Evolutionary conservation across 257 asterid species (phyloP).

Genomic region (Solanum virginianum): DNA sequence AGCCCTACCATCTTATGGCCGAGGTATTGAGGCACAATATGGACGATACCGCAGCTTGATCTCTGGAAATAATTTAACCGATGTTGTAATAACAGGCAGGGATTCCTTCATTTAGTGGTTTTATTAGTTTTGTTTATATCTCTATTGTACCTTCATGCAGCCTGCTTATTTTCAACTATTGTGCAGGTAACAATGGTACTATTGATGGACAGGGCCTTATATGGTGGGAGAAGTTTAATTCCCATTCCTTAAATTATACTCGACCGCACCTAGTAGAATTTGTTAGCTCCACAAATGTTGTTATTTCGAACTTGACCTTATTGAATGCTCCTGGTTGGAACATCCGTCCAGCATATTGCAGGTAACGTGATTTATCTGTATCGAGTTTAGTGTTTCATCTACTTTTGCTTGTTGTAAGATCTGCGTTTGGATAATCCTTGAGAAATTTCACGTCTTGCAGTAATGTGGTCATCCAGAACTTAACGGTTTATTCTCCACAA

Average conservation of each 20-base stretch:
- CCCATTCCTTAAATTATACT: conserved; percentile 66
- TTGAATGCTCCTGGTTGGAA: conserved; percentile 89
- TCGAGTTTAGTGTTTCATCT: neutral
- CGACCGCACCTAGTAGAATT: conserved; percentile 86
- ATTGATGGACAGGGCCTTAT: conserved; percentile 90
- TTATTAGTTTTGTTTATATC: neutral
- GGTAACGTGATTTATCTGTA: conserved; percentile 30
- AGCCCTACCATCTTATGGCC: conserved; percentile 38
- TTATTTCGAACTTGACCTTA: conserved; percentile 80
- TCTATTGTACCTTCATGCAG: neutral
- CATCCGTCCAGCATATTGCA: conserved; percentile 86
- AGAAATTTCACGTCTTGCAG: conserved; percentile 36
- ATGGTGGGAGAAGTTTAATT: conserved; percentile 72
- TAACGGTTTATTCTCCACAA: conserved; percentile 63
- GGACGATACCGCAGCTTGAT: conserved; percentile 36
- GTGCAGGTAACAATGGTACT: conserved; percentile 84
- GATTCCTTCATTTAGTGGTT: neutral
- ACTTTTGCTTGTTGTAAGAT: neutral
- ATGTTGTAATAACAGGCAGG: conserved; percentile 41
- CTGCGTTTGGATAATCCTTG: neutral
- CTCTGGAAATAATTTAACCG: conserved; percentile 23
- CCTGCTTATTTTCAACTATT: neutral
- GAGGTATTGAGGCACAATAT: conserved; percentile 28
- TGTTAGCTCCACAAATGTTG: conserved; percentile 47
- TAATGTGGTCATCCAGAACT: conserved; percentile 78